phyloP scores from a whole-genome alignment of 768 basidiomycete genomes.

The Astraeus odoratus region DNA sequence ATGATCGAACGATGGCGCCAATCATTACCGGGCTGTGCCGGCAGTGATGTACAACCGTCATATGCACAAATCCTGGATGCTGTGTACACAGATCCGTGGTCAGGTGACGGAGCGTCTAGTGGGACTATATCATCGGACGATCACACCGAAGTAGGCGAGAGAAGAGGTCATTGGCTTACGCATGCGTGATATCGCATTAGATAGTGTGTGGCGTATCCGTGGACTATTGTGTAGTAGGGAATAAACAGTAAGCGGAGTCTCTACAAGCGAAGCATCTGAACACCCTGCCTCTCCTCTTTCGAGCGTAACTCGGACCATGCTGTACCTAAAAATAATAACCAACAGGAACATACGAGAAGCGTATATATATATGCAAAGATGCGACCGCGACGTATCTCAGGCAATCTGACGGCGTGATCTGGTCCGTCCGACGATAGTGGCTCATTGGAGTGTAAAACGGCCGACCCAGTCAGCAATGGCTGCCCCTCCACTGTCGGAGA shows the following conservation, averaged over 20 bases:
- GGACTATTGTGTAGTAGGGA: too few species aligned
- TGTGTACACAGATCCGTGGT: conserved; percentile 14
- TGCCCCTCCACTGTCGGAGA: conserved; percentile 9
- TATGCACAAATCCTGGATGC: neutral
- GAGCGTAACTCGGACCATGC: conserved; percentile 52
- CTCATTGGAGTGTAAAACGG: neutral
- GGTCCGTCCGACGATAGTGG: conserved; percentile 8
- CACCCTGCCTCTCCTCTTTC: conserved; percentile 26
- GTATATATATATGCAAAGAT: conserved; percentile 40
- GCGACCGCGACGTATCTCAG: conserved; percentile 43
- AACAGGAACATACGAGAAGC: conserved; percentile 42
- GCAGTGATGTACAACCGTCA: neutral
- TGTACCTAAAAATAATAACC: conserved; percentile 58
- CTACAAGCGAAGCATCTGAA: neutral
- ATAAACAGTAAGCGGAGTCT: too few species aligned
- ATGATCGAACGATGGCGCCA: conserved; percentile 29
- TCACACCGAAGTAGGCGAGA: conserved; percentile 24
- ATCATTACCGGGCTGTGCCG: conserved; percentile 15
- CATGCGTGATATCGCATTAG: neutral
- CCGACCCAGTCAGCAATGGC: conserved; percentile 9
- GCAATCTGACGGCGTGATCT: conserved; percentile 15
- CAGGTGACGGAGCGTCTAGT: conserved; percentile 19
- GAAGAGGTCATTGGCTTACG: conserved; percentile 27
- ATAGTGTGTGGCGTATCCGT: neutral
- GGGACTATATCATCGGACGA: conserved; percentile 26